phyloP scores from a whole-genome alignment of 352 stramenopile genomes.

The Chrysophaeum taylorii region DNA sequence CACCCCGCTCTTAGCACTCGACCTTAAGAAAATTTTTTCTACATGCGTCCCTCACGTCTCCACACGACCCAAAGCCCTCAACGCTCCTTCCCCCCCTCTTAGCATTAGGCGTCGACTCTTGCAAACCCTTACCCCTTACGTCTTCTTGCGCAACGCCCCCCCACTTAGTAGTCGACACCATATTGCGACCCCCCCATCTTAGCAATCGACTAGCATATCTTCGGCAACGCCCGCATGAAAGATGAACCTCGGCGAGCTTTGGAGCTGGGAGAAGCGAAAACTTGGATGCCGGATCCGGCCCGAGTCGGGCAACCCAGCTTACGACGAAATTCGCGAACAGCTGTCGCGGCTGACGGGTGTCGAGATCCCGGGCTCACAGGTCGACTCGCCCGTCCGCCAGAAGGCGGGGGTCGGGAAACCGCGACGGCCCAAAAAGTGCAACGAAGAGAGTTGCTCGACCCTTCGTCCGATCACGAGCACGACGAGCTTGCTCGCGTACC shows the following conservation, averaged over 20 bases:
- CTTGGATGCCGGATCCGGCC: constrained; percentile 21
- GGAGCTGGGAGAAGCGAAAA: constrained; percentile 28
- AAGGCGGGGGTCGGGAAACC: neutral
- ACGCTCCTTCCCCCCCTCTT: no score
- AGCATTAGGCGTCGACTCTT: no score
- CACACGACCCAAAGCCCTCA: no score
- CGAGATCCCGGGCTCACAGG: neutral
- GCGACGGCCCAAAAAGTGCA: neutral
- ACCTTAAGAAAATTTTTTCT: no score
- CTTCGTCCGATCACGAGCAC: neutral
- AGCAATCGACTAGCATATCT: neutral
- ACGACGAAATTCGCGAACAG: constrained; percentile 25
- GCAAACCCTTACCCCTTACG: no score
- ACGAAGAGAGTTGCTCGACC: neutral
- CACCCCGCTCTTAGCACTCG: no score
- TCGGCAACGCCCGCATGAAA: neutral
- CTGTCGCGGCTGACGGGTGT: constrained; percentile 6
- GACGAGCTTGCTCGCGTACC: constrained; percentile 12
- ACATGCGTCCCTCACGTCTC: no score
- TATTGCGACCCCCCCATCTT: neutral
- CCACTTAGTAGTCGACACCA: no score
- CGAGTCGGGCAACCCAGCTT: constrained; percentile 26
- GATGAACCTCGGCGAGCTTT: constrained; percentile 29
- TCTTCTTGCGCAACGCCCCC: no score
- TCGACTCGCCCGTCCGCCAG: no score